Conservation (phyloP, 2,329 filamentous ascomycete species). For the Hymenoscyphus repandus region DNA sequence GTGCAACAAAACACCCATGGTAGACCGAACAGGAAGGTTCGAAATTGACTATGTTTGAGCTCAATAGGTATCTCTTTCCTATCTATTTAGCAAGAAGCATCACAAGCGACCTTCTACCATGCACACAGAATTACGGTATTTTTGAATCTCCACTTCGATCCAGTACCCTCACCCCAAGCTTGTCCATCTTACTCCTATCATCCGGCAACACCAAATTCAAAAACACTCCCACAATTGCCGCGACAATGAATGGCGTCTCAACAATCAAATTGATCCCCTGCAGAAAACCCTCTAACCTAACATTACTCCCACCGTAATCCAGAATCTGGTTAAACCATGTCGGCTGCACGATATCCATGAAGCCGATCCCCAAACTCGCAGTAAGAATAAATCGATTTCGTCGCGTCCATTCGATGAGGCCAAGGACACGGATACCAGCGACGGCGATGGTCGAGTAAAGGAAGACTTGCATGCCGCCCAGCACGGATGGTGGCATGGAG, state of each 20-base stretch:
- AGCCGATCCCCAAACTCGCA: conserved; percentile 54
- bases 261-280: conserved; percentile 37
- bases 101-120: too few species aligned
- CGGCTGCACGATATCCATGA: conserved; percentile 40
- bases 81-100: too few species aligned
- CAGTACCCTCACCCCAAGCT: conserved; percentile 16
- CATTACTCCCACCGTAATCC: conserved; percentile 34
- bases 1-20: too few species aligned
- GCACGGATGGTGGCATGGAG: conserved; percentile 51
- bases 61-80: too few species aligned
- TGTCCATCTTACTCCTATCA: conserved; percentile 29
- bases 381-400: conserved; percentile 64
- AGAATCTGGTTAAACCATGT: conserved; percentile 36
- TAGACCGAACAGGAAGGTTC: too few species aligned
- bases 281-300: conserved; percentile 35
- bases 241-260: conserved; percentile 38
- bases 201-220: conserved; percentile 38
- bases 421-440: conserved; percentile 61
- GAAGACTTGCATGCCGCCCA: conserved; percentile 53
- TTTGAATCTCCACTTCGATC: too few species aligned
- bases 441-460: conserved; percentile 62
- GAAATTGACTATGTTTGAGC: too few species aligned
- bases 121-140: too few species aligned
- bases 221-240: conserved; percentile 38
- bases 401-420: conserved; percentile 55